A percentile compares a stretch with the other conserved stretches of the same genome.
Evolutionary conservation across 148 eudicot species (phyloP).

Genomic region (Chenopodium suecicum): DNA sequence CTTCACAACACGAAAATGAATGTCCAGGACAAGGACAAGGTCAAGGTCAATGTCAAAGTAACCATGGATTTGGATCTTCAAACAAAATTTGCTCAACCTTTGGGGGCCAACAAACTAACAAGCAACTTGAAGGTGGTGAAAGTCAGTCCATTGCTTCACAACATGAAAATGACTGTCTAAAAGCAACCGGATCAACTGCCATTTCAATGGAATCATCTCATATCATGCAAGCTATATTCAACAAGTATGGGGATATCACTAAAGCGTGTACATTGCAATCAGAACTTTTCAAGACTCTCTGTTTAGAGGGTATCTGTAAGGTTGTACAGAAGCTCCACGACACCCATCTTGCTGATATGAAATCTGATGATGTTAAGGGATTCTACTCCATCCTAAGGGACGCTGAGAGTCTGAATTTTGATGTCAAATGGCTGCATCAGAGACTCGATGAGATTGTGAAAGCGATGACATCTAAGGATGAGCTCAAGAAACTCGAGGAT

Average conservation of each 20-base stretch:
- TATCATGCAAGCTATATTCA: background rate
- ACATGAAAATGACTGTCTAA: too few relatives aligned
- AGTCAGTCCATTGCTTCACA: too few relatives aligned
- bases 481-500: background rate
- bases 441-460: background rate
- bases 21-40: background rate
- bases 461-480: background rate
- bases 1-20: background rate
- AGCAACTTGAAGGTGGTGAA: too few relatives aligned
- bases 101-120: background rate
- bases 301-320: background rate
- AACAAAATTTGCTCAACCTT: background rate
- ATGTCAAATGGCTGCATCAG: background rate
- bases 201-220: background rate
- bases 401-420: background rate
- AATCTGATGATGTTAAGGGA: background rate
- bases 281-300: background rate
- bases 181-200: background rate
- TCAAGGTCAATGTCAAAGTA: background rate
- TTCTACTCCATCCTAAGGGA: background rate
- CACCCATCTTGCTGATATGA: background rate
- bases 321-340: background rate
- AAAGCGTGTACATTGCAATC: background rate
- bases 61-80: background rate
- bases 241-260: background rate